Conservation (phyloP, 2,329 filamentous ascomycete genomes). For the Nemania sp. region DNA sequence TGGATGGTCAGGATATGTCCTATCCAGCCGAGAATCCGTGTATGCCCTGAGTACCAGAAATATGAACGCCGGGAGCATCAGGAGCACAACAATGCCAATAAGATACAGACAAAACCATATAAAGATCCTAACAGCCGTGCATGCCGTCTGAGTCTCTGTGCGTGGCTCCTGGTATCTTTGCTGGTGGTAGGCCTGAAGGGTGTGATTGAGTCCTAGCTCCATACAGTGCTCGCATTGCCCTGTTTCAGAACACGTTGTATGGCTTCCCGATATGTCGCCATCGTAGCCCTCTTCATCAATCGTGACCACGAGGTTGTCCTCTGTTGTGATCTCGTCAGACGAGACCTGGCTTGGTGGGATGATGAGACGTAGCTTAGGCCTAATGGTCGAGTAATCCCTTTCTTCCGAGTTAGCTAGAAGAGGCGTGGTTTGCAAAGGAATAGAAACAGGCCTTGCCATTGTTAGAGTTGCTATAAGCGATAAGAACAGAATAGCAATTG, state of each 20-base stretch:
- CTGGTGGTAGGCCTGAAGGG: no score
- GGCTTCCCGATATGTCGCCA: neutral
- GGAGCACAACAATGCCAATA: no score
- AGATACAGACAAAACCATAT: no score
- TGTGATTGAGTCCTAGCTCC: no score
- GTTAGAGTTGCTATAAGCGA: neutral
- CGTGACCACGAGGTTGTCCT: slow-evolving; percentile 18
- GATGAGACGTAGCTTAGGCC: slow-evolving; percentile 18
- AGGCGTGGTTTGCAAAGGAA: slow-evolving; percentile 19
- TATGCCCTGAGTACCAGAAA: no score
- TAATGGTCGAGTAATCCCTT: slow-evolving; percentile 26
- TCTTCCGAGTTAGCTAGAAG: slow-evolving; percentile 18
- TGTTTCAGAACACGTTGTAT: neutral
- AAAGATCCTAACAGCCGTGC: no score
- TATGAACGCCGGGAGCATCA: no score
- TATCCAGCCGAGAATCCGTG: no score
- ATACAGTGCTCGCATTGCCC: slow-evolving; percentile 14
- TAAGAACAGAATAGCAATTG: neutral
- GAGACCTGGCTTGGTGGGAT: slow-evolving; percentile 8
- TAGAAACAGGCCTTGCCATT: neutral
- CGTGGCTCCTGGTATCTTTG: no score
- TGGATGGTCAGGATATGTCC: no score
- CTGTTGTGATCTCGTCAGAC: neutral
- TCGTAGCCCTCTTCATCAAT: slow-evolving; percentile 10
- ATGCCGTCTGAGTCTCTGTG: no score